Evolutionary conservation across 208 protist species (phyloP).

Genomic region (Vickermania spadyakhi): DNA sequence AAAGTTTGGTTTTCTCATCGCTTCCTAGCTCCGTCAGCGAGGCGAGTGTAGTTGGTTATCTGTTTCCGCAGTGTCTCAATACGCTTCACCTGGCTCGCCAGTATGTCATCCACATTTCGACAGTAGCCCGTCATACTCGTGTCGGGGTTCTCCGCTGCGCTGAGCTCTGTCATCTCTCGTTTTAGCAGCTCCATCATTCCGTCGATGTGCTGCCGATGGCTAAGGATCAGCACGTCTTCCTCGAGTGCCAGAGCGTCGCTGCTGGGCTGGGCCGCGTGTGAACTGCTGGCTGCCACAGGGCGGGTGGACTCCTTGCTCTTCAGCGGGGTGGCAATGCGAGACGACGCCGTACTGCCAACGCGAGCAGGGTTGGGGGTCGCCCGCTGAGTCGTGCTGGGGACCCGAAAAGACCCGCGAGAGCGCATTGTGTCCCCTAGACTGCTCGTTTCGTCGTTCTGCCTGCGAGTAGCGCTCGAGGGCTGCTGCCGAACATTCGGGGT

Average conservation of each 20-base stretch:
- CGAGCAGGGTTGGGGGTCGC: constrained; percentile 8
- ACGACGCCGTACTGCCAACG: not conserved
- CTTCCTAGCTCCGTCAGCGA: not conserved
- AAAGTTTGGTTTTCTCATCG: too few species aligned
- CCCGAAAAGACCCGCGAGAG: constrained; percentile 1
- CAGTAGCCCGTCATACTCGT: constrained; percentile 86
- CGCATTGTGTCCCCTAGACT: constrained; percentile 29
- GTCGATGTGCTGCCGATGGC: constrained; percentile 90
- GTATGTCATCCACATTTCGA: constrained; percentile 72
- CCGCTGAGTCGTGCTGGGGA: not conserved
- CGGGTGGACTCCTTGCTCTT: constrained; percentile 18
- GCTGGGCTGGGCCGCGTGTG: constrained; percentile 25
- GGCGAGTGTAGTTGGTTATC: constrained; percentile 18
- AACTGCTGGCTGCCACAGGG: constrained; percentile 21
- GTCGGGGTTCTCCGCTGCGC: constrained; percentile 83
- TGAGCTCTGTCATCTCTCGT: constrained; percentile 90
- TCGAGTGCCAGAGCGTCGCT: constrained; percentile 81
- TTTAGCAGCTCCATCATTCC: constrained; percentile 90
- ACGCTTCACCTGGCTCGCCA: constrained; percentile 55
- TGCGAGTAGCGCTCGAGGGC: constrained; percentile 19
- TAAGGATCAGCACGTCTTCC: constrained; percentile 85
- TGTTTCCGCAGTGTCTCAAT: constrained; percentile 74
- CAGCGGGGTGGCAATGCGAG: constrained; percentile 5
- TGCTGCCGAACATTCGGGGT: constrained; percentile 38
- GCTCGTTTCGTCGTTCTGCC: constrained; percentile 17